Evolutionary conservation across 148 eudicot genomes (phyloP).

Genomic region (Vaccinium darrowii): DNA sequence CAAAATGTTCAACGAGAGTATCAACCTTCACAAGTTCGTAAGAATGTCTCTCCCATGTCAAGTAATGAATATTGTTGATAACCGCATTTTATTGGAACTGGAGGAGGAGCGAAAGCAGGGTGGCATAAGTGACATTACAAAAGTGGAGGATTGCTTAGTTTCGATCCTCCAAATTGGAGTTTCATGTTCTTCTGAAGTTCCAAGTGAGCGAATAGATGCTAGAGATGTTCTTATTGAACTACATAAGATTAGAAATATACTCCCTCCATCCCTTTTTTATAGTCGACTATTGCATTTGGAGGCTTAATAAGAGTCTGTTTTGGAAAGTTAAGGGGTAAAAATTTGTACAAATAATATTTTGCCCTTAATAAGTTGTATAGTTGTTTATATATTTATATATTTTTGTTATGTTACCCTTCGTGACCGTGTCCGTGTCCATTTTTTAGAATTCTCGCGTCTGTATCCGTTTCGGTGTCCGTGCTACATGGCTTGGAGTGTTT

Average conservation of each 20-base stretch:
- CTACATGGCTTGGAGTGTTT: no score
- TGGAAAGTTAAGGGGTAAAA: no score
- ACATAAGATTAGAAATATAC: not conserved
- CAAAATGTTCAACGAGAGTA: not conserved
- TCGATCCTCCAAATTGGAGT: constrained; percentile 17
- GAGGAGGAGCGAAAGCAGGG: not conserved
- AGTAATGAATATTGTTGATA: constrained; percentile 15
- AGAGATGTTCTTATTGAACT: constrained; percentile 1
- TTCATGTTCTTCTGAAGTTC: constrained; percentile 9
- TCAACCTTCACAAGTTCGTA: constrained; percentile 14
- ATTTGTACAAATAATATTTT: no score
- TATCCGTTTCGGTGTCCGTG: no score
- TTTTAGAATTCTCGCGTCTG: no score
- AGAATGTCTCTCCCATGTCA: constrained; percentile 17
- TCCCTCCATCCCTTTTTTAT: no score
- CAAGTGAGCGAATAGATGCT: constrained; percentile 17
- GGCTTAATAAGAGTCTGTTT: no score
- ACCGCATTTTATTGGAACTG: not conserved
- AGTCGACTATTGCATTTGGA: no score
- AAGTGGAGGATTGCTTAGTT: not conserved
- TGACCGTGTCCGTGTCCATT: no score
- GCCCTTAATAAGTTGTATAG: no score
- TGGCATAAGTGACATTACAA: not conserved
- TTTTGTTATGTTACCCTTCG: no score
- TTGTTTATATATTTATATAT: no score